Percentiles rank a stretch among this genome's conserved stretches.
Evolutionary conservation across 129 eudicot species (phyloP).

Genomic region (Deinandra increscens): DNA sequence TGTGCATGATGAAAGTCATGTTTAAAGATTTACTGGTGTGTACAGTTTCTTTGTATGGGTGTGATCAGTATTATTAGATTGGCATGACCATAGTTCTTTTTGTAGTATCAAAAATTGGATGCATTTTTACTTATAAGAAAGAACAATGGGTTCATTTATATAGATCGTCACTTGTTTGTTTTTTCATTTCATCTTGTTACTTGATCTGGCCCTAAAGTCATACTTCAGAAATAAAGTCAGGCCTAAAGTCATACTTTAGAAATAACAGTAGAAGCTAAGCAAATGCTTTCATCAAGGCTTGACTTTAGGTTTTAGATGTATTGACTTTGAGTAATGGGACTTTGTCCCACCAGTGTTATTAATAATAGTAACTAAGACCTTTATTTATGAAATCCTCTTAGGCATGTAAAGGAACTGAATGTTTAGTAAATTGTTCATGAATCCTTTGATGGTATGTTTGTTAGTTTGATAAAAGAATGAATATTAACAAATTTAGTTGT

Average conservation of each 20-base stretch:
- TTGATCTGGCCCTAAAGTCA: constrained; percentile 16
- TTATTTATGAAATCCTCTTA: no score
- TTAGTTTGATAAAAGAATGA: no score
- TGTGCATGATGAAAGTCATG: constrained; percentile 36
- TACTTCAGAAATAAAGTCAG: background rate
- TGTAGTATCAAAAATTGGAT: constrained; percentile 20
- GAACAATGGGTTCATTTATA: constrained; percentile 29
- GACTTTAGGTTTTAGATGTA: constrained; percentile 12
- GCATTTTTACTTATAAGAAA: constrained; percentile 23
- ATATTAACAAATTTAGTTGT: no score
- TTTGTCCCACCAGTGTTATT: no score
- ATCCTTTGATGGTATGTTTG: no score
- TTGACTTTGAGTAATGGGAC: background rate
- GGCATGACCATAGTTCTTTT: constrained; percentile 38
- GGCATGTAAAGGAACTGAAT: no score
- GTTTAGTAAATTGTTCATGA: no score
- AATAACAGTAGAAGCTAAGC: constrained; percentile 24
- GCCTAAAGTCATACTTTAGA: constrained; percentile 5
- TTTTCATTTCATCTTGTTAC: background rate
- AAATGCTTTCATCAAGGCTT: constrained; percentile 12
- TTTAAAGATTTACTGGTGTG: constrained; percentile 40
- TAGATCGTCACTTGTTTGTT: background rate
- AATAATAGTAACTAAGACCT: no score
- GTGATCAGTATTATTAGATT: constrained; percentile 36
- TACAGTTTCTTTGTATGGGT: constrained; percentile 42